Base-by-base conservation (phyloP, 2,329 filamentous ascomycete genomes). In the Diplodia corticola region DNA sequence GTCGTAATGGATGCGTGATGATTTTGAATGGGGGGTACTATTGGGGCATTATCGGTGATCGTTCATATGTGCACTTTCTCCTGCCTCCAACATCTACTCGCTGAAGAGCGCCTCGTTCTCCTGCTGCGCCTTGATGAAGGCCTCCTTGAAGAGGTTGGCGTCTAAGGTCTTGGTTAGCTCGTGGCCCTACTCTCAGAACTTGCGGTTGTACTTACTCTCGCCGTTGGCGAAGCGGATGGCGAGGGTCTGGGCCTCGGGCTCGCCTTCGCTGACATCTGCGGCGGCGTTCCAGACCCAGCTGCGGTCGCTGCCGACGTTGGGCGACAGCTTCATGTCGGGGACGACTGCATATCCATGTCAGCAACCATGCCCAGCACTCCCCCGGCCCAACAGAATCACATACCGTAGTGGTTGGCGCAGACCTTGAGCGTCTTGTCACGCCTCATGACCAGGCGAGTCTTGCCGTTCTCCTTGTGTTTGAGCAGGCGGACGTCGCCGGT, bases 361-460 rank as follows among this genome's bases (percentile, higher is more conserved):
- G 69, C 61, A 73, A 49, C n/a, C 28, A 28, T 13, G 48, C 54
- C 12, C 9, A 10, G 1, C 33, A 35, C 33, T 48, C 26, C 44
- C 51, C 37, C 40, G 57, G 59, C 10, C 40, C 26, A 44, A 12
- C 46, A 9, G 37, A 51, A 17, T 26, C 33, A 83, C 91, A 76
- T 89, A 97, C 93, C 90, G 83, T 99, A 99, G 87, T 99, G 95
- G 86, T 99, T 99, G 78, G 95, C 95, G 89, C 95, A 99, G 82
- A 99, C 95, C 88, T 99, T 99, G 84, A 98, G 89, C 69, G 95
- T 99, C 92, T 98, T 98, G 86, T 99, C 95, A 79, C 95, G 88
- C 80, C 95, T 91, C 95, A 99, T 99, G 73, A 99, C 95, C 75
- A 99, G 85, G 74, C 95, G 89, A 67, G 93, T 97, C 90, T 98